Evolutionary conservation across 495 filamentous ascomycete genomes (phyloP).

Genomic region (Aspergillus ostianus): DNA sequence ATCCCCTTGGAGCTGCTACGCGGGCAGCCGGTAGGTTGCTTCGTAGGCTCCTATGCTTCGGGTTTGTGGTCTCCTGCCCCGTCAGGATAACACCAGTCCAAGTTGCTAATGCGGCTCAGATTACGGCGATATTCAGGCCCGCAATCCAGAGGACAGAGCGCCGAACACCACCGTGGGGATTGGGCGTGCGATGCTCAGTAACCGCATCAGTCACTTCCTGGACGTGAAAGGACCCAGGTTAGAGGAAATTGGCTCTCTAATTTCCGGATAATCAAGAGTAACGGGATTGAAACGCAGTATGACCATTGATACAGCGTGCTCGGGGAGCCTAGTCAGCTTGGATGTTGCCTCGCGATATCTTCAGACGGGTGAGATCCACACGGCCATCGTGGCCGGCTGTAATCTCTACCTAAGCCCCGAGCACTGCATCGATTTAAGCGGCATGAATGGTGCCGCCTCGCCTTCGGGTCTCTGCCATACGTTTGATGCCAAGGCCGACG

Average conservation of each 20-base stretch:
- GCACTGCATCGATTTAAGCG: background rate
- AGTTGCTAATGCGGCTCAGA: constrained; percentile 14
- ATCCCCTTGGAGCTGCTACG: constrained; percentile 19
- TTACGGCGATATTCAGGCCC: constrained; percentile 14
- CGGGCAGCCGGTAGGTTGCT: constrained; percentile 27
- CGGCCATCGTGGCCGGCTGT: constrained; percentile 31
- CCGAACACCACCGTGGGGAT: constrained; percentile 36
- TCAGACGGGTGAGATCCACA: constrained; percentile 31
- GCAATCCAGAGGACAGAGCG: constrained; percentile 20
- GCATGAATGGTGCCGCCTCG: background rate
- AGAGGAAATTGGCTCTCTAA: too few species aligned
- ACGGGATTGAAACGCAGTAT: constrained; percentile 21
- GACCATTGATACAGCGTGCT: constrained; percentile 52
- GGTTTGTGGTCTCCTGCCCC: constrained; percentile 3
- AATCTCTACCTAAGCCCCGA: constrained; percentile 6
- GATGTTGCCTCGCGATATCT: constrained; percentile 43
- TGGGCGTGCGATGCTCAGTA: constrained; percentile 35
- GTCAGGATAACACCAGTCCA: too few species aligned
- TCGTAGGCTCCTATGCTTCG: constrained; percentile 22
- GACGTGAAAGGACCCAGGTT: constrained; percentile 41
- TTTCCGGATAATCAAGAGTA: too few species aligned
- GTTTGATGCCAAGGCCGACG: constrained; percentile 37
- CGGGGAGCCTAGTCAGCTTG: constrained; percentile 39
- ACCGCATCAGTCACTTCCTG: constrained; percentile 48
- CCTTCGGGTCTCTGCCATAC: constrained; percentile 8